A percentile compares a stretch with the other conserved stretches of the same genome.
Evolutionary conservation across 768 basidiomycete species (phyloP).

Genomic region (Suillus alpinus): DNA sequence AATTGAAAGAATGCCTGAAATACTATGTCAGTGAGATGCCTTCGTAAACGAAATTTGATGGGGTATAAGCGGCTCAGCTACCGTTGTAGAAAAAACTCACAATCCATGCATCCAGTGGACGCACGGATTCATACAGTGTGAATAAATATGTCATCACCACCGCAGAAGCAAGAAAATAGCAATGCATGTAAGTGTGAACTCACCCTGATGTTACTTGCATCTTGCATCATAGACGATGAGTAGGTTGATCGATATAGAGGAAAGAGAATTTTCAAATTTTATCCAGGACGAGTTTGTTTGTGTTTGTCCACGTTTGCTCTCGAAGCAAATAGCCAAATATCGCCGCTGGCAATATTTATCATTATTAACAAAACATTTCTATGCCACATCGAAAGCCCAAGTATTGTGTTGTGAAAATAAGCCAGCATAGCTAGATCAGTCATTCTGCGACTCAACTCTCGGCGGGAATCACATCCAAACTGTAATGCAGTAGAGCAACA

Average conservation of each 20-base stretch:
- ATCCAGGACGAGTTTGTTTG: background rate
- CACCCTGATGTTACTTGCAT: conserved; percentile 6
- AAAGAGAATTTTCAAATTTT: background rate
- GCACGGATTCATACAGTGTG: conserved; percentile 70
- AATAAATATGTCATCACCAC: conserved; percentile 61
- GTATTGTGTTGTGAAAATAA: no score
- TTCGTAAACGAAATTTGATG: background rate
- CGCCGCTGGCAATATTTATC: no score
- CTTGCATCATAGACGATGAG: background rate
- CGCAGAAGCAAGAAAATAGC: conserved; percentile 15
- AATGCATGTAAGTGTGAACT: conserved; percentile 12
- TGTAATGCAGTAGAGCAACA: background rate
- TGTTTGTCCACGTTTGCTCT: background rate
- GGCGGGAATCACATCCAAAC: no score
- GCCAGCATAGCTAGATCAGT: no score
- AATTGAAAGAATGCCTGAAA: background rate
- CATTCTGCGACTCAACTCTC: no score
- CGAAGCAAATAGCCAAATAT: background rate
- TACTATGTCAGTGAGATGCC: conserved; percentile 9
- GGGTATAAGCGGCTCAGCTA: conserved; percentile 57
- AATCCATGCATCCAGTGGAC: conserved; percentile 39
- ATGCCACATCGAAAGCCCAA: no score
- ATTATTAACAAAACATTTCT: no score
- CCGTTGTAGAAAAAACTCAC: conserved; percentile 78
- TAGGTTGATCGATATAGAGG: background rate